phyloP scores from a whole-genome alignment of 129 eudicot genomes.

The Dittrichia graveolens region DNA sequence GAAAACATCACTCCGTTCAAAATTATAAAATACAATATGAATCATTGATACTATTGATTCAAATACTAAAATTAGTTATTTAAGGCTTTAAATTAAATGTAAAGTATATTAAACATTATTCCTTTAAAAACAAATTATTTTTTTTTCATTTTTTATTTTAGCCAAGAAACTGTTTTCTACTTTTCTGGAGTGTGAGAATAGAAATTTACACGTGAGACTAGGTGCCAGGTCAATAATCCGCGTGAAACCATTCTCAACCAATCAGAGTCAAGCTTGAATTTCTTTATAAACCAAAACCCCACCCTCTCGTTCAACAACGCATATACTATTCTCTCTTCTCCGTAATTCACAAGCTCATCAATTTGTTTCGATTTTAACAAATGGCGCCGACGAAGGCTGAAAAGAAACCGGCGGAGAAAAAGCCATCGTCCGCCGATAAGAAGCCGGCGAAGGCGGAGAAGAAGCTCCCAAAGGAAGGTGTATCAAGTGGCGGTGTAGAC shows the following conservation, averaged over 20 bases:
- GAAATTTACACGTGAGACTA: neutral
- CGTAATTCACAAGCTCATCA: neutral
- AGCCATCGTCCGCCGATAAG: slow-evolving; percentile 44
- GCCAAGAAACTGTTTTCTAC: neutral
- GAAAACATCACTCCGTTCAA: too few species aligned
- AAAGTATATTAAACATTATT: too few species aligned
- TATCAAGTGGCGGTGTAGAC: slow-evolving; percentile 20
- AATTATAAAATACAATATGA: too few species aligned
- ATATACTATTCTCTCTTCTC: neutral
- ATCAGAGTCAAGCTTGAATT: neutral
- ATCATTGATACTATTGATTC: too few species aligned
- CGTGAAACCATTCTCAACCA: slow-evolving; percentile 10
- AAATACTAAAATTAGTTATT: too few species aligned
- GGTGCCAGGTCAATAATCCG: slow-evolving; percentile 29
- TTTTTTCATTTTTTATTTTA: neutral
- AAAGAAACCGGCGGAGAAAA: slow-evolving; percentile 53
- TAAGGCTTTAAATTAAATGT: too few species aligned
- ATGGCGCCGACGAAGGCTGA: slow-evolving; percentile 65
- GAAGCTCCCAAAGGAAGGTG: slow-evolving; percentile 41
- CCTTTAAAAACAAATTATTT: too few species aligned
- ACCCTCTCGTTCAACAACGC: neutral
- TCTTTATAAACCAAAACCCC: slow-evolving; percentile 30
- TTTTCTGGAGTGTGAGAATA: neutral
- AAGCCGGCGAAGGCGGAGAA: slow-evolving; percentile 45
- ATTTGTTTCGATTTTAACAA: neutral